These are phyloP conservation scores for Hordeum marinum DNA, from an alignment of 176 grass and related monocot species.

Conservation along the genomic window DNA sequence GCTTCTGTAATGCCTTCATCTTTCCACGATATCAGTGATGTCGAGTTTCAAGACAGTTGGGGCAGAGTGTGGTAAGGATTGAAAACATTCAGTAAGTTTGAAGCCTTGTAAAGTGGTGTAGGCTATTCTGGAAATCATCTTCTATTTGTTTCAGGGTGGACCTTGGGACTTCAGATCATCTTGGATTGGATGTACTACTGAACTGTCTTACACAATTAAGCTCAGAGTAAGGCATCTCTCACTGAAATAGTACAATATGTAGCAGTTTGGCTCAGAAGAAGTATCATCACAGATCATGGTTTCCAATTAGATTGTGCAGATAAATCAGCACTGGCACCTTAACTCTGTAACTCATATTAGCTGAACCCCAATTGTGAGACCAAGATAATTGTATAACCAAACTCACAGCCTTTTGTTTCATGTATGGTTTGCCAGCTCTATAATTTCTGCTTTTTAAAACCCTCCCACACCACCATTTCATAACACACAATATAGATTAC, in stretches of 20 bases:
- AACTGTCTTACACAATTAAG: conserved; percentile 82
- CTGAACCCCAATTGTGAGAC: not conserved
- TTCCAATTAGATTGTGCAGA: not conserved
- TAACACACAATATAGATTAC: not conserved
- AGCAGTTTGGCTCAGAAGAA: not conserved
- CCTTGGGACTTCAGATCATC: conserved; percentile 79
- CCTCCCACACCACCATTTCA: not conserved
- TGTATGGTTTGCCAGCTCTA: not conserved
- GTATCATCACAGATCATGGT: not conserved
- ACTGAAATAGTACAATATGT: not conserved
- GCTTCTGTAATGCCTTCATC: conserved; percentile 75
- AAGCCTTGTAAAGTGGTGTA: not conserved
- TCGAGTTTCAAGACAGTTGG: conserved; percentile 93
- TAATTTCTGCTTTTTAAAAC: not conserved
- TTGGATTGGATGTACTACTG: conserved; percentile 85
- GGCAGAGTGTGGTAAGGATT: conserved; percentile 70
- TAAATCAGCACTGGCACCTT: not conserved
- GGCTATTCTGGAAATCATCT: not conserved
- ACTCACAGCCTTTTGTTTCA: not conserved
- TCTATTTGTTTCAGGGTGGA: conserved; percentile 62
- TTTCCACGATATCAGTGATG: conserved; percentile 83
- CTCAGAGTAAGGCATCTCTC: conserved; percentile 65
- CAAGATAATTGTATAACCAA: not conserved
- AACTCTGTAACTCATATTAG: not conserved
- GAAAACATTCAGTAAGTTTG: not conserved